These are phyloP conservation scores for Globisporangium spinosum DNA, from an alignment of 352 stramenopile species.

Conservation along the genomic window DNA sequence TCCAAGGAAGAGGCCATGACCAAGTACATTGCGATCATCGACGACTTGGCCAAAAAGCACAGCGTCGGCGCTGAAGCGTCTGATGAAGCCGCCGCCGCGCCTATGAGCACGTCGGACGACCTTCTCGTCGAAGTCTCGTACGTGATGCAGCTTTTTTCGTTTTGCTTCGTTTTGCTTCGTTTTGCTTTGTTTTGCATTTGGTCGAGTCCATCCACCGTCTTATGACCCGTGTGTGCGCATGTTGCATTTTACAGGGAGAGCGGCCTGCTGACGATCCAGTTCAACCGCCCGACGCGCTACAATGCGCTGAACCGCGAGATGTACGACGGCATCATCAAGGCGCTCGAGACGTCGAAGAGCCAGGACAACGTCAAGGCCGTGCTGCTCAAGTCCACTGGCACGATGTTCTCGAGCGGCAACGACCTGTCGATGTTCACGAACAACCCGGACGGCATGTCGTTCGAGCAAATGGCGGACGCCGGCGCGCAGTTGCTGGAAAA, in stretches of 20 bases:
- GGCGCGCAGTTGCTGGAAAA: slow-evolving; percentile 50
- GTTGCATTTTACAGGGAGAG: slow-evolving; percentile 25
- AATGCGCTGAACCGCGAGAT: slow-evolving; percentile 87
- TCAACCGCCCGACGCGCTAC: slow-evolving; percentile 79
- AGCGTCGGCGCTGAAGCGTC: slow-evolving; percentile 22
- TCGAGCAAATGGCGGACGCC: slow-evolving; percentile 59
- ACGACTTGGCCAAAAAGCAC: slow-evolving; percentile 49
- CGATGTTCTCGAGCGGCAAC: slow-evolving; percentile 90
- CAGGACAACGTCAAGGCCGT: slow-evolving; percentile 80
- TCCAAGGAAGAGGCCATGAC: slow-evolving; percentile 58
- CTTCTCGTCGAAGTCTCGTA: slow-evolving; percentile 58
- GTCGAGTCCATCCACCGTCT: background rate
- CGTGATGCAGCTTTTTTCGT: slow-evolving; percentile 13
- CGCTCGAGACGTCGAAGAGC: slow-evolving; percentile 52
- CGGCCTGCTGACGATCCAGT: slow-evolving; percentile 68
- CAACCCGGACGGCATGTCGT: slow-evolving; percentile 42
- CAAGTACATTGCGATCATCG: slow-evolving; percentile 76
- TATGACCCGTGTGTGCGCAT: background rate
- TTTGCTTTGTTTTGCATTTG: background rate
- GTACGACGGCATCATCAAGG: slow-evolving; percentile 74
- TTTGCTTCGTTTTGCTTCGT: background rate
- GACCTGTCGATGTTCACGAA: slow-evolving; percentile 81
- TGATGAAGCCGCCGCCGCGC: background rate
- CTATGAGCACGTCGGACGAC: slow-evolving; percentile 32
- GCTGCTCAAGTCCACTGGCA: slow-evolving; percentile 78